Evolutionary conservation across 805 yeast species (phyloP).

Genomic region (Alloascoidea hylecoeti): DNA sequence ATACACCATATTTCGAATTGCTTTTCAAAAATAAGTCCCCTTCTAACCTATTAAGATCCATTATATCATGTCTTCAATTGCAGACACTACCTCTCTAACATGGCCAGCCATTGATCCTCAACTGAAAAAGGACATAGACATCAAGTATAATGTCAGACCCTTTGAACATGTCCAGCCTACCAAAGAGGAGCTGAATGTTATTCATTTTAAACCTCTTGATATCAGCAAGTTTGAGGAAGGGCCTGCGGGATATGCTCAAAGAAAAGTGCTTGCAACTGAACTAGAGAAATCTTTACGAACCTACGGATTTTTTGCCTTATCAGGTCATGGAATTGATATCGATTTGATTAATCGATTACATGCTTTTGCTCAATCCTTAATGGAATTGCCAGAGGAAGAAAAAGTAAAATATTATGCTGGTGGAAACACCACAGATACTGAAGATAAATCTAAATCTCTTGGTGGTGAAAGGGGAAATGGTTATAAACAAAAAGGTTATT

Average conservation of each 20-base stretch:
- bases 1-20: no score
- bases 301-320: conserved; percentile 28
- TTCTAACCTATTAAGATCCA: no score
- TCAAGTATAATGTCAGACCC: conserved; percentile 18
- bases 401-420: conserved; percentile 26
- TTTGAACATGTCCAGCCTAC: conserved; percentile 16
- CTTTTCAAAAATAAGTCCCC: no score
- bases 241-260: conserved; percentile 15
- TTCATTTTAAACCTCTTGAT: conserved; percentile 22
- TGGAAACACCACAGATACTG: conserved; percentile 17
- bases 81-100: no score
- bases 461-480: conserved; percentile 35
- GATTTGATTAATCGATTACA: conserved; percentile 20
- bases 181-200: conserved; percentile 10
- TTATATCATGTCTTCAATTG: no score
- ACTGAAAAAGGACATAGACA: no score
- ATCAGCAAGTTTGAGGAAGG: conserved; percentile 22
- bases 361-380: conserved; percentile 25
- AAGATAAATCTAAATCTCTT: conserved; percentile 14
- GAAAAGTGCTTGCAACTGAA: conserved; percentile 20
- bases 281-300: conserved; percentile 25
- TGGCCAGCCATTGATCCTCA: no score
- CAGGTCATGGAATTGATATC: conserved; percentile 24
- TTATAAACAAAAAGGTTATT: conserved; percentile 31
- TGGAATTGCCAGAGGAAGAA: conserved; percentile 24